Conservation (phyloP, 2,329 filamentous ascomycete genomes). For the Cladorrhinum sp. region DNA sequence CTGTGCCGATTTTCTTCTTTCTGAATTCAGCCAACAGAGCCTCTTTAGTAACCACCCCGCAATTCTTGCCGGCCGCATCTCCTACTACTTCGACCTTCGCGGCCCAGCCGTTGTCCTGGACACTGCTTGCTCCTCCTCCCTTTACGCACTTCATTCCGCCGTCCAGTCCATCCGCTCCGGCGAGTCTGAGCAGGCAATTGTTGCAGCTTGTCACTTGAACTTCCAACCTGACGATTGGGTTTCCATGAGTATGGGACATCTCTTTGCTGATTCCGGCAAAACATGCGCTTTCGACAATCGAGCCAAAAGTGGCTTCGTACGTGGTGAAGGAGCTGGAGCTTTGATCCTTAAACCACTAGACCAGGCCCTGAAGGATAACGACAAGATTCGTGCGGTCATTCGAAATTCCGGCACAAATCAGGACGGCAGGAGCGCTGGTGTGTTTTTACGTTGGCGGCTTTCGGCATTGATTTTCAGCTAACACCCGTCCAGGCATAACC, state of each 20-base stretch:
- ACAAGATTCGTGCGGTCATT: slow-evolving; percentile 39
- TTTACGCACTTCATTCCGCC: background rate
- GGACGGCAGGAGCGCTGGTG: slow-evolving; percentile 29
- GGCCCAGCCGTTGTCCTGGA: no score
- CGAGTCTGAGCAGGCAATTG: background rate
- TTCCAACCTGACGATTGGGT: background rate
- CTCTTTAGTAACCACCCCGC: background rate
- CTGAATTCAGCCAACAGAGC: background rate
- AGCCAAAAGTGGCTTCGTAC: slow-evolving; percentile 45
- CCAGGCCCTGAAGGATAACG: slow-evolving; percentile 42
- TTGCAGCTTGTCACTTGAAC: background rate
- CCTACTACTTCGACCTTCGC: background rate
- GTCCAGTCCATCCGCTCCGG: background rate
- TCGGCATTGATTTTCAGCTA: slow-evolving; percentile 25
- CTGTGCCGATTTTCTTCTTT: background rate
- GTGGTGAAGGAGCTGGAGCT: slow-evolving; percentile 50
- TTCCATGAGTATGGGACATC: background rate
- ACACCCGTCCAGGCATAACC: background rate
- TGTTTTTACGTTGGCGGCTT: slow-evolving; percentile 18
- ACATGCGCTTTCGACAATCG: slow-evolving; percentile 3
- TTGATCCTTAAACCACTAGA: slow-evolving; percentile 50
- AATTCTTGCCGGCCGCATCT: background rate
- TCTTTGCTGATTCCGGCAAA: background rate
- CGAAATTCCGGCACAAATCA: slow-evolving; percentile 31
- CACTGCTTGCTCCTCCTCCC: no score